These are phyloP conservation scores for Seiridium unicorne DNA, from an alignment of 2,329 filamentous ascomycete species.

Conservation along the genomic window DNA sequence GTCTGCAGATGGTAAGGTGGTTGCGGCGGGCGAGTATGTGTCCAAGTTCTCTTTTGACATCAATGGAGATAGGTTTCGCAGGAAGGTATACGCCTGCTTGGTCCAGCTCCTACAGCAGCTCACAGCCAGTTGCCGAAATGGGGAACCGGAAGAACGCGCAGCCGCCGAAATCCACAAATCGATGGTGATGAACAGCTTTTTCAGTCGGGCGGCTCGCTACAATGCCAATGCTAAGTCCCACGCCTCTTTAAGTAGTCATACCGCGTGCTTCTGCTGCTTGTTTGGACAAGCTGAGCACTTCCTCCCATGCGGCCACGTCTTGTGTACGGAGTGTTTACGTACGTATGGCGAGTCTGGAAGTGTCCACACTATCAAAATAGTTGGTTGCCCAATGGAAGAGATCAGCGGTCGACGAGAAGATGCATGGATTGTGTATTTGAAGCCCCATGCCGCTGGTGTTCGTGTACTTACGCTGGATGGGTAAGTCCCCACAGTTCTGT, in stretches of 20 bases:
- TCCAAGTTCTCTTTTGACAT: slow-evolving; percentile 27
- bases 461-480: slow-evolving; percentile 40
- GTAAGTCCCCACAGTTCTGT: slow-evolving; percentile 28
- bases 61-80: not conserved
- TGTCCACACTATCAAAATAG: not conserved
- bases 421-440: slow-evolving; percentile 17
- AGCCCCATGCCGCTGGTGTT: slow-evolving; percentile 32
- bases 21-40: slow-evolving; percentile 37
- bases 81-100: not conserved
- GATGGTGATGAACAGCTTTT: no score
- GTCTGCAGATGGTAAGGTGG: slow-evolving; percentile 36
- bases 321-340: slow-evolving; percentile 39
- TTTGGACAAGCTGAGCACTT: slow-evolving; percentile 39
- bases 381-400: not conserved
- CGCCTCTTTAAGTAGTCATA: slow-evolving; percentile 33
- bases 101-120: slow-evolving; percentile 8
- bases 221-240: no score
- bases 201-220: no score
- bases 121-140: slow-evolving; percentile 19
- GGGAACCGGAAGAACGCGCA: no score
- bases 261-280: slow-evolving; percentile 45
- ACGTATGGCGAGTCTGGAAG: slow-evolving; percentile 18
- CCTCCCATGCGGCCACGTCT: slow-evolving; percentile 43
- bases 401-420: not conserved
- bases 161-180: no score